Conservation (phyloP, 192 early-diverging fungal genomes). For the Backusella westeae region DNA sequence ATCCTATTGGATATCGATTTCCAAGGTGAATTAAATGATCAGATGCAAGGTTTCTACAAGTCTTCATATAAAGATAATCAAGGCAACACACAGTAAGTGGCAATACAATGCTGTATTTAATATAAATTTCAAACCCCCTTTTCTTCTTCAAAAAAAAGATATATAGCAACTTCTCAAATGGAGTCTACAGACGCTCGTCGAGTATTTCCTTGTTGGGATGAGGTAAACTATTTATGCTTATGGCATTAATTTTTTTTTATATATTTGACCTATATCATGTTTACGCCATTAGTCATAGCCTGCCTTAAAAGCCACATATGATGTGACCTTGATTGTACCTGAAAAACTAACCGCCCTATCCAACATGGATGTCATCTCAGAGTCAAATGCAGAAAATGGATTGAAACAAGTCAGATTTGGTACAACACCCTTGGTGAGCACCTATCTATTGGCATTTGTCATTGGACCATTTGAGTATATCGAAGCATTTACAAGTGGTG, state of each 20-base stretch:
- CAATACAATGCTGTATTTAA: not conserved
- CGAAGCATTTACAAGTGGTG: conserved; percentile 73
- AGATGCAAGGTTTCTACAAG: conserved; percentile 95
- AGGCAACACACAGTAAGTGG: conserved; percentile 41
- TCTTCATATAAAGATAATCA: conserved; percentile 67
- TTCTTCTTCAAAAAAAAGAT: conserved; percentile 38
- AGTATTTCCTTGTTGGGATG: conserved; percentile 95
- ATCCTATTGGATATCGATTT: conserved; percentile 47
- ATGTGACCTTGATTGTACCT: conserved; percentile 81
- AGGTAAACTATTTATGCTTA: conserved; percentile 40
- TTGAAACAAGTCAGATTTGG: conserved; percentile 83
- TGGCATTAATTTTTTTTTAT: not conserved
- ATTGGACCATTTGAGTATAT: conserved; percentile 93
- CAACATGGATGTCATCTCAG: conserved; percentile 86
- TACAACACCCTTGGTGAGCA: conserved; percentile 91
- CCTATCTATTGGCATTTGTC: conserved; percentile 90
- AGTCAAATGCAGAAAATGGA: conserved; percentile 32
- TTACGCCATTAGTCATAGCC: conserved; percentile 46
- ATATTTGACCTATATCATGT: not conserved
- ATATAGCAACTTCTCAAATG: conserved; percentile 92
- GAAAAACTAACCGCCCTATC: conserved; percentile 77
- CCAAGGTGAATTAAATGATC: conserved; percentile 72
- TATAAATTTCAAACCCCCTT: not conserved
- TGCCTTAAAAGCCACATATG: conserved; percentile 91
- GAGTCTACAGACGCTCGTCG: conserved; percentile 89